Percentiles rank a stretch among this genome's conserved stretches.
phyloP scores from a whole-genome alignment of 2,329 filamentous ascomycete species.

The Phaeomoniella chlamydospora region DNA sequence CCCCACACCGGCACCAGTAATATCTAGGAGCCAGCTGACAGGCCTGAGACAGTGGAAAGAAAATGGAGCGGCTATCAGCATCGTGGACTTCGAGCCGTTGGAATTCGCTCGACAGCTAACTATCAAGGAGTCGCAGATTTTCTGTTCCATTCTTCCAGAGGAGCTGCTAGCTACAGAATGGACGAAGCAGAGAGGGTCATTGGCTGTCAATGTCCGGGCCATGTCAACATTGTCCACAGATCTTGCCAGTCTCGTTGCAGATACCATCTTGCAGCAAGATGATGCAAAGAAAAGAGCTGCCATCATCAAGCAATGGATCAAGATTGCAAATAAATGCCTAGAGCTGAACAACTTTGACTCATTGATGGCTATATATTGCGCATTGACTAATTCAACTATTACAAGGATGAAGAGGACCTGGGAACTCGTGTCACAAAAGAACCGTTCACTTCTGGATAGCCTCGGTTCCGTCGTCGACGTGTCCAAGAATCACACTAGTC shows the following conservation, averaged over 20 bases:
- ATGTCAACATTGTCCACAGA: conserved; percentile 91
- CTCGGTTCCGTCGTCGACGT: conserved; percentile 79
- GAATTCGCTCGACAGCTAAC: conserved; percentile 89
- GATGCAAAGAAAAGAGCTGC: conserved; percentile 84
- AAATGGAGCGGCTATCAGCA: conserved; percentile 53
- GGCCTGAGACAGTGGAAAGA: conserved; percentile 60
- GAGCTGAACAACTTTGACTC: conserved; percentile 93
- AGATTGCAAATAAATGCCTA: conserved; percentile 73
- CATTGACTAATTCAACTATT: conserved; percentile 82
- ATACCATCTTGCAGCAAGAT: conserved; percentile 76
- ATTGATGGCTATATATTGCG: conserved; percentile 93
- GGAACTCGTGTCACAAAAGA: conserved; percentile 75
- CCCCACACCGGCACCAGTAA: conserved; percentile 51
- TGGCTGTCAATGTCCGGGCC: conserved; percentile 78
- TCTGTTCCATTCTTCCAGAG: conserved; percentile 81
- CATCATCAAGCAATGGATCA: conserved; percentile 96
- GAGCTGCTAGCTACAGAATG: conserved; percentile 86
- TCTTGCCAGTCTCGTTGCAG: conserved; percentile 79
- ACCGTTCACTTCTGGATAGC: conserved; percentile 62
- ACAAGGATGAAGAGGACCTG: conserved; percentile 78
- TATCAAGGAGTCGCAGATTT: conserved; percentile 78
- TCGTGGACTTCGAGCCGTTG: conserved; percentile 81
- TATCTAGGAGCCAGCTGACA: conserved; percentile 65
- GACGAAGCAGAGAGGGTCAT: conserved; percentile 72
- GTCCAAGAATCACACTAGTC: conserved; percentile 75